Base-by-base conservation (phyloP, 441 rosid species). In the Populus hybrid region DNA sequence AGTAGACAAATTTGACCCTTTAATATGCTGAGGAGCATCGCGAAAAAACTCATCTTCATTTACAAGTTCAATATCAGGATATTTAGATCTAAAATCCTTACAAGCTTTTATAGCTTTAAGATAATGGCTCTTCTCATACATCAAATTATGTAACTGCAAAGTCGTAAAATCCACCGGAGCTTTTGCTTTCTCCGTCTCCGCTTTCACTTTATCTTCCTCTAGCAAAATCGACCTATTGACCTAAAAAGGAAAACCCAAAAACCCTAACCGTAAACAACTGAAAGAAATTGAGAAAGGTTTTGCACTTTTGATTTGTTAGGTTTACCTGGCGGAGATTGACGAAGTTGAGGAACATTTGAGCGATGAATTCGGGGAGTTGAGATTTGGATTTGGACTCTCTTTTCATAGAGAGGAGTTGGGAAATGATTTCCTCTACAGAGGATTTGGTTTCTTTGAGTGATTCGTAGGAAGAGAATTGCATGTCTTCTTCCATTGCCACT, bases 111-210 rank as follows among this genome's bases (percentile, higher is more conserved):
- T 93, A 31, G 98, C 98, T 86, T 95, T 95, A 9, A 88, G 80
- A 72, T 95, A 95, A 78, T 91, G 95, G 50, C 89, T 90, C 87
- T 92, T 95, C 91, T 95, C 99, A 71, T 95, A 95, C 95, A 90
- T 90, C 81, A 94, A 85, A 81, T 89, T 95, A 69, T 94, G 97
- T 33, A 92, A 91, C 88, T 91, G 92, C 84, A 95, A 71, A 3
- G 97, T 86, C 70, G 97, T 90, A 71, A 88, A 87, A 77, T 95
- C 97, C 71, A 94, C 88, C 0, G 97, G 94, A 23, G 93, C 91
- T 81, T 93, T 92, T 5, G 93, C 90, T 14, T 84, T 85, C 73
- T 93, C 98, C 10, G 92, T 93, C 77, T 91, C 97, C 26, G 89
- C 82, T 76, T 91, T 95, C 77, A 83, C 90, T 69, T 82, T 86